phyloP scores from a whole-genome alignment of 176 grass and related monocot species.

The Zea luxurians region DNA sequence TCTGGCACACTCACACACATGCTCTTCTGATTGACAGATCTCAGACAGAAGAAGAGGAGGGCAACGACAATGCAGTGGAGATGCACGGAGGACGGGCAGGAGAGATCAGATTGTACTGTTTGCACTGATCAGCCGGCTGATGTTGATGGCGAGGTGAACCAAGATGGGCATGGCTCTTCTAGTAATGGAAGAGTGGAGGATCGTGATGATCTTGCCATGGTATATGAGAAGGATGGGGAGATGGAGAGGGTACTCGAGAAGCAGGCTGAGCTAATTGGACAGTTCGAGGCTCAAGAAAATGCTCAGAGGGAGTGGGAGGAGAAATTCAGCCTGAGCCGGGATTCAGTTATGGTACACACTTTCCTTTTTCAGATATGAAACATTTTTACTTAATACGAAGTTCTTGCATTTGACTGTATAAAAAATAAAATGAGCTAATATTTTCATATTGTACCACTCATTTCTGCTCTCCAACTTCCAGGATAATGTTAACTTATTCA shows the following conservation, averaged over 20 bases:
- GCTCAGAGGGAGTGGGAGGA: constrained; percentile 97
- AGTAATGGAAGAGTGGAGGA: constrained; percentile 16
- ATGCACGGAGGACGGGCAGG: constrained; percentile 29
- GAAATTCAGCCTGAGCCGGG: constrained; percentile 52
- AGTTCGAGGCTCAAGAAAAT: constrained; percentile 78
- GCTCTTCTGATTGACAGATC: constrained; percentile 40
- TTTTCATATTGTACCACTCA: constrained; percentile 12
- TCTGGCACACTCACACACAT: constrained; percentile 16
- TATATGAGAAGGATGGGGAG: constrained; percentile 53
- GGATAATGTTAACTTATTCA: constrained; percentile 32
- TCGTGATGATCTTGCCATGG: not conserved
- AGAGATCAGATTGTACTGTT: constrained; percentile 46
- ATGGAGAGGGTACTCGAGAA: constrained; percentile 92
- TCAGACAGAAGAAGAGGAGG: constrained; percentile 29
- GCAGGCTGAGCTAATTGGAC: constrained; percentile 78
- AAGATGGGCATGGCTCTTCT: constrained; percentile 36
- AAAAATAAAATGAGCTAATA: not conserved
- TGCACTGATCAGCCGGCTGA: constrained; percentile 46
- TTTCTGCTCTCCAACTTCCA: constrained; percentile 46
- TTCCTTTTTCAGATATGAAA: constrained; percentile 2
- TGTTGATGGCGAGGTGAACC: constrained; percentile 51
- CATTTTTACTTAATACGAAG: not conserved
- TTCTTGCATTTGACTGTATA: constrained; percentile 11
- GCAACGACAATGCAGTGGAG: constrained; percentile 25
- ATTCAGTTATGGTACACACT: constrained; percentile 44